phyloP scores from a whole-genome alignment of 192 early-diverging fungal species.

The Martensiomyces pterosporus region DNA sequence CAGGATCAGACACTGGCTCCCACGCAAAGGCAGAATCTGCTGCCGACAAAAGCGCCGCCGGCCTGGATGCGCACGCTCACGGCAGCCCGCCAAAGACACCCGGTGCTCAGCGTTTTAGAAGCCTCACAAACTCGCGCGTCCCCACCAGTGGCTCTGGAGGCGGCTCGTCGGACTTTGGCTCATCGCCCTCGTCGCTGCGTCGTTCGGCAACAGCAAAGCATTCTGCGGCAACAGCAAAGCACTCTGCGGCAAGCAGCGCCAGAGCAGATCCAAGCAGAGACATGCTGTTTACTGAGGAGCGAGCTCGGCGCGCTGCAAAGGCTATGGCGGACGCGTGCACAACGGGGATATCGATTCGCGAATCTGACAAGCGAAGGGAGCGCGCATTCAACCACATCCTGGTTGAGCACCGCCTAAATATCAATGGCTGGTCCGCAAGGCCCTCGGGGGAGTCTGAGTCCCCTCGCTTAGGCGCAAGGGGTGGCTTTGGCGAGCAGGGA shows the following conservation, averaged over 20 bases:
- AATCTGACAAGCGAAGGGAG: constrained; percentile 25
- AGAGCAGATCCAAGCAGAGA: no score
- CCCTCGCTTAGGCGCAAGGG: not conserved
- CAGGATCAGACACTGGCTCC: constrained; percentile 5
- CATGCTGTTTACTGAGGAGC: constrained; percentile 25
- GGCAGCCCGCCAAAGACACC: constrained; percentile 3
- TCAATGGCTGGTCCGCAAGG: not conserved
- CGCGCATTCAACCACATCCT: constrained; percentile 24
- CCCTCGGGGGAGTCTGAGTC: not conserved
- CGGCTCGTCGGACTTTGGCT: no score
- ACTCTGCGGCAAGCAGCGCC: not conserved
- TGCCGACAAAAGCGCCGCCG: not conserved
- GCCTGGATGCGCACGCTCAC: no score
- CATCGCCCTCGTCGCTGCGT: constrained; percentile 13
- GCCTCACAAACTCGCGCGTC: constrained; percentile 25
- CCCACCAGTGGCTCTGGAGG: not conserved
- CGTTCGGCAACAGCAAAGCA: constrained; percentile 30
- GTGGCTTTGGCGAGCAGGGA: constrained; percentile 4
- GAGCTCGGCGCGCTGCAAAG: constrained; percentile 38
- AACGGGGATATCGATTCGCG: constrained; percentile 37
- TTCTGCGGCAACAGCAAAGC: not conserved
- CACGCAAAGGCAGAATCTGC: not conserved
- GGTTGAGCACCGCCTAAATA: constrained; percentile 11
- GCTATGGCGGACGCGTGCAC: constrained; percentile 47
- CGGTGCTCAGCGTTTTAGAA: constrained; percentile 20